phyloP scores from a whole-genome alignment of 768 basidiomycete genomes.

The Pseudohyphozyma bogoriensis region DNA sequence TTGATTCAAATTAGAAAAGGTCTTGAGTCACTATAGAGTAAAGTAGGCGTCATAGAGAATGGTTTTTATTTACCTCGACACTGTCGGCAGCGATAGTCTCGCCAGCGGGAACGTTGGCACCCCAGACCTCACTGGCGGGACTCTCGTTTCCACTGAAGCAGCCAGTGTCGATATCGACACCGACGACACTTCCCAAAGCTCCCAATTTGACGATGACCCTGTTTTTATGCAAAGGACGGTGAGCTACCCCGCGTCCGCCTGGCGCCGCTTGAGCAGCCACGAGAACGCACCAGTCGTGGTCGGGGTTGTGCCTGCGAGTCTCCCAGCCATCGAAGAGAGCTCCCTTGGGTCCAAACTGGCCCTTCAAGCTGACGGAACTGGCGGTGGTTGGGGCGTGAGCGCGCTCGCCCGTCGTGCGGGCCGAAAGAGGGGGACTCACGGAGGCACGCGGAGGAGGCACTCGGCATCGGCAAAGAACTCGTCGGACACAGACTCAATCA shows the following conservation, averaged over 20 bases:
- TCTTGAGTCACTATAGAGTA: too few relatives aligned
- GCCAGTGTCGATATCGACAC: conserved; percentile 90
- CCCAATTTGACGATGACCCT: conserved; percentile 90
- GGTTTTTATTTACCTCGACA: not conserved
- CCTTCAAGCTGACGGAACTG: conserved; percentile 81
- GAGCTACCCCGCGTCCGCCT: not conserved
- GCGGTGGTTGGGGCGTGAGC: conserved; percentile 34
- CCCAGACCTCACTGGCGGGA: conserved; percentile 27
- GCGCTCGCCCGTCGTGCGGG: too few relatives aligned
- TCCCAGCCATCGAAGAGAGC: conserved; percentile 96
- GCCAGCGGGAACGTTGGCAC: conserved; percentile 21
- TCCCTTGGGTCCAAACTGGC: conserved; percentile 94
- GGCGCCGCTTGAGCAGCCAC: too few relatives aligned
- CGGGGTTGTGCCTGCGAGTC: conserved; percentile 72
- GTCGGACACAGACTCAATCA: conserved; percentile 68
- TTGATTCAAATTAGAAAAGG: conserved; percentile 25
- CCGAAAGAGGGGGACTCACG: conserved; percentile 42
- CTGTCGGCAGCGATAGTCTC: conserved; percentile 16
- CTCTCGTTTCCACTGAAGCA: conserved; percentile 71
- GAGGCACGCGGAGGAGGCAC: conserved; percentile 75
- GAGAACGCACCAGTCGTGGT: conserved; percentile 70
- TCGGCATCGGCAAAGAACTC: conserved; percentile 88
- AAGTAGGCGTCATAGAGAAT: too few relatives aligned
- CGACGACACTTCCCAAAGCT: conserved; percentile 56
- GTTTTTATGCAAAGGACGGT: not conserved